These are phyloP conservation scores for Rauvolfia tetraphylla DNA, from an alignment of 257 asterid genomes.

Conservation along the genomic window DNA sequence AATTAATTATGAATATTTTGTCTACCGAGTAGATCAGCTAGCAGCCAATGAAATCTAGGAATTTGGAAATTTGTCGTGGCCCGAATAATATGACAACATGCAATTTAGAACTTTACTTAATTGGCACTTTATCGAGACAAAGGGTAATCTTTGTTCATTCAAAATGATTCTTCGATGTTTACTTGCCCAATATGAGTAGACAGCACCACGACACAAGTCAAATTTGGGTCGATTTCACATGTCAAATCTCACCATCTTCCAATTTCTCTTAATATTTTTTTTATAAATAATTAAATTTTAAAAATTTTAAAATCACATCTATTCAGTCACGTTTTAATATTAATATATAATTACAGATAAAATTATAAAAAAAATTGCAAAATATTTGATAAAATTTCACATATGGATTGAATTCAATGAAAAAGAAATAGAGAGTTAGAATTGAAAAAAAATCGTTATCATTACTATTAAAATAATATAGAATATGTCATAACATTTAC, in stretches of 20 bases:
- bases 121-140: background rate
- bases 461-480: too few species aligned
- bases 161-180: background rate
- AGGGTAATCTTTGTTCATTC: constrained; percentile 1
- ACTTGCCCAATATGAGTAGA: background rate
- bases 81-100: background rate
- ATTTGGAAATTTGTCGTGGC: constrained; percentile 9
- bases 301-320: too few species aligned
- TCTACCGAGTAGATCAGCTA: background rate
- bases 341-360: too few species aligned
- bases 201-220: background rate
- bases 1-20: background rate
- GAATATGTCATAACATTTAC: too few species aligned
- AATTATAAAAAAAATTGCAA: too few species aligned
- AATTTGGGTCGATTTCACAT: constrained; percentile 16
- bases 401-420: too few species aligned
- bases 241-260: background rate
- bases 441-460: too few species aligned
- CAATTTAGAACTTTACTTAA: background rate
- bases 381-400: too few species aligned
- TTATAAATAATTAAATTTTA: too few species aligned
- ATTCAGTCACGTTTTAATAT: too few species aligned
- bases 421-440: too few species aligned
- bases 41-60: constrained; percentile 8
- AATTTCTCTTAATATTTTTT: background rate